Conservation (phyloP, 2,329 filamentous ascomycete species). For the Fusarium scirpi region DNA sequence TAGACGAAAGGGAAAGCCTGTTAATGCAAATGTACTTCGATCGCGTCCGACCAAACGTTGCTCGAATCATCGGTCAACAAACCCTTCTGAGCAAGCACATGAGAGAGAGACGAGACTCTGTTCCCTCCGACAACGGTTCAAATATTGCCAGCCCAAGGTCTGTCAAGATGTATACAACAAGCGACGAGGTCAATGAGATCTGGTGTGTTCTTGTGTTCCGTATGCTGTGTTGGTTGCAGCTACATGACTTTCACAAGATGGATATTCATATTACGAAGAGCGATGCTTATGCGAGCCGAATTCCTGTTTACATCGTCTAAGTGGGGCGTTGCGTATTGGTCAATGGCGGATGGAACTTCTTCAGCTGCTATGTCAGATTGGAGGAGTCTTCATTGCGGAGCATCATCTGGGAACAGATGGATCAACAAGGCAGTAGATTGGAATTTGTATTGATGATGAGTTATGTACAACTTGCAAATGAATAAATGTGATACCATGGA, state of each 20-base stretch:
- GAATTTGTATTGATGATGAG: background rate
- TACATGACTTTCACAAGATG: slow-evolving; percentile 55
- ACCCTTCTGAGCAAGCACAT: slow-evolving; percentile 19
- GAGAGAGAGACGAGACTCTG: background rate
- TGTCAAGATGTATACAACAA: background rate
- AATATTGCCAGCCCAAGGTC: background rate
- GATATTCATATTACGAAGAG: slow-evolving; percentile 52
- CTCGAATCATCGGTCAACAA: slow-evolving; percentile 2
- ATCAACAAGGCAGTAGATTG: background rate
- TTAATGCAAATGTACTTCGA: slow-evolving; percentile 34
- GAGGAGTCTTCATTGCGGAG: rapidly evolving
- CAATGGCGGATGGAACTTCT: rapidly evolving
- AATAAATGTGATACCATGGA: background rate
- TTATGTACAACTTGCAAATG: background rate
- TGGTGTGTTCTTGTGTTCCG: slow-evolving; percentile 54
- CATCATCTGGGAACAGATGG: rapidly evolving
- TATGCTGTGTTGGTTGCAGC: slow-evolving; percentile 54
- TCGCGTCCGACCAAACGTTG: slow-evolving; percentile 21
- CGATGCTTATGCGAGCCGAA: slow-evolving; percentile 51
- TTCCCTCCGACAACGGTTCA: background rate
- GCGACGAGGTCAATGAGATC: slow-evolving; percentile 33
- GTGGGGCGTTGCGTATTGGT: rapidly evolving
- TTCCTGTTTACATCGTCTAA: slow-evolving; percentile 51
- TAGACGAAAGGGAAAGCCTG: slow-evolving; percentile 21
- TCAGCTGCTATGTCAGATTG: rapidly evolving